Percentiles rank a stretch among this genome's conserved stretches.
Evolutionary conservation across 345 rosid species (phyloP).

Genomic region (Hypericum perforatum): DNA sequence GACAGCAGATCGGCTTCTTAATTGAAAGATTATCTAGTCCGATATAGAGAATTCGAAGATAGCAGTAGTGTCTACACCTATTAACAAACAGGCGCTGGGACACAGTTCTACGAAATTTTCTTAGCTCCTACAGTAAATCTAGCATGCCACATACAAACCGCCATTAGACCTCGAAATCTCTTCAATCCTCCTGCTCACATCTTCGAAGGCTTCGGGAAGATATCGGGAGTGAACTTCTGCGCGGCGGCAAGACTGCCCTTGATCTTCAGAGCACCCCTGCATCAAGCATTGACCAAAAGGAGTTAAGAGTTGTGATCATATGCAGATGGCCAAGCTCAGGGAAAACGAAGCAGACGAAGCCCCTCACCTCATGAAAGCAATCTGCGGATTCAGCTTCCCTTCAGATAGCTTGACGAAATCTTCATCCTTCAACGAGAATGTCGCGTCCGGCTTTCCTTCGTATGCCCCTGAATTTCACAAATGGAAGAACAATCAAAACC

Average conservation of each 20-base stretch:
- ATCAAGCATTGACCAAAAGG: slow-evolving; percentile 11
- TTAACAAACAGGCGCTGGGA: no score
- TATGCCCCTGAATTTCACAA: slow-evolving; percentile 39
- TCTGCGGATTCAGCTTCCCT: slow-evolving; percentile 90
- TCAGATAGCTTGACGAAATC: slow-evolving; percentile 85
- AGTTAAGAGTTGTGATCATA: background rate
- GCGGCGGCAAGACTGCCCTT: slow-evolving; percentile 95
- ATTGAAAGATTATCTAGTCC: no score
- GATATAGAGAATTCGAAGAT: no score
- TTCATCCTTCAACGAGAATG: slow-evolving; percentile 75
- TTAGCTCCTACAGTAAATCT: no score
- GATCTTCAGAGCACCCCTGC: slow-evolving; percentile 90
- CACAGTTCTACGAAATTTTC: no score
- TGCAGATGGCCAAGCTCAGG: background rate
- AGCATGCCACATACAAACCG: no score
- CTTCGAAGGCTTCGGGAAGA: slow-evolving; percentile 94
- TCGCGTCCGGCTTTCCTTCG: slow-evolving; percentile 87
- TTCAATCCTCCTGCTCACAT: slow-evolving; percentile 32
- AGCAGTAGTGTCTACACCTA: no score
- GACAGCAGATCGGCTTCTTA: no score
- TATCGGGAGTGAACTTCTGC: slow-evolving; percentile 90
- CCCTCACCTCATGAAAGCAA: slow-evolving; percentile 80
- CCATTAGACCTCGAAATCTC: background rate
- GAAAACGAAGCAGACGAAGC: background rate
- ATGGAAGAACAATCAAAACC: background rate